Evolutionary conservation across 2,329 filamentous ascomycete species (phyloP).

Genomic region (Clonostachys solani): DNA sequence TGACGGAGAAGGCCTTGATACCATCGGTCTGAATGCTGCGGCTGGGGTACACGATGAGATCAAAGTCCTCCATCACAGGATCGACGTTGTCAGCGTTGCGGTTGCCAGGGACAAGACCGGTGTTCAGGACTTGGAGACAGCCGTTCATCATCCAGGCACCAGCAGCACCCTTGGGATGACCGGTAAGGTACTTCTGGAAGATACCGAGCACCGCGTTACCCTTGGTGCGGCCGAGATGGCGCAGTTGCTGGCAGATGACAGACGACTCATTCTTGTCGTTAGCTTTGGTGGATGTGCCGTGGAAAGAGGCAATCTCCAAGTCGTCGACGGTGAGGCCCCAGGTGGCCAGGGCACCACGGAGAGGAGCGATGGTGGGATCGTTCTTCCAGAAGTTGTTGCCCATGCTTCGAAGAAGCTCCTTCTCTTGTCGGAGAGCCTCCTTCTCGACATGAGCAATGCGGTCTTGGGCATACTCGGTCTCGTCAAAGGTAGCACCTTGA

Average conservation of each 20-base stretch:
- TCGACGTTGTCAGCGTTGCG: slow-evolving; percentile 98
- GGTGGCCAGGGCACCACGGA: slow-evolving; percentile 91
- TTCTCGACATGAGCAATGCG: slow-evolving; percentile 82
- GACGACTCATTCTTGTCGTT: slow-evolving; percentile 99
- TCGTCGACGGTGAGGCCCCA: slow-evolving; percentile 99
- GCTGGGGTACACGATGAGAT: slow-evolving; percentile 96
- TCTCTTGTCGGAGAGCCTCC: slow-evolving; percentile 83
- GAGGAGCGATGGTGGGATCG: slow-evolving; percentile 86
- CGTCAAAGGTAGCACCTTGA: slow-evolving; percentile 69
- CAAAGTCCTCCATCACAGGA: slow-evolving; percentile 93
- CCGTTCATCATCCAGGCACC: slow-evolving; percentile 99
- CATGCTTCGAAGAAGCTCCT: slow-evolving; percentile 85
- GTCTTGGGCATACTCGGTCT: slow-evolving; percentile 80
- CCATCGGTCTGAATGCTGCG: slow-evolving; percentile 95
- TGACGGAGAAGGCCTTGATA: slow-evolving; percentile 97
- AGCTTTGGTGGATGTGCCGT: slow-evolving; percentile 95
- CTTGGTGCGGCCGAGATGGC: slow-evolving; percentile 91
- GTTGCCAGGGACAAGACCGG: slow-evolving; percentile 91
- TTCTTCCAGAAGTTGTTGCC: slow-evolving; percentile 99
- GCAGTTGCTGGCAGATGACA: slow-evolving; percentile 93
- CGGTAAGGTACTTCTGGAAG: slow-evolving; percentile 99
- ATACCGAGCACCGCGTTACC: slow-evolving; percentile 94
- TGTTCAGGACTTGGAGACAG: slow-evolving; percentile 91
- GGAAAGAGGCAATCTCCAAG: slow-evolving; percentile 92
- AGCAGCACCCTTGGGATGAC: slow-evolving; percentile 97